phyloP scores from a whole-genome alignment of 1,284 basidiomycete genomes.

The Lignosus rhinocerotis region DNA sequence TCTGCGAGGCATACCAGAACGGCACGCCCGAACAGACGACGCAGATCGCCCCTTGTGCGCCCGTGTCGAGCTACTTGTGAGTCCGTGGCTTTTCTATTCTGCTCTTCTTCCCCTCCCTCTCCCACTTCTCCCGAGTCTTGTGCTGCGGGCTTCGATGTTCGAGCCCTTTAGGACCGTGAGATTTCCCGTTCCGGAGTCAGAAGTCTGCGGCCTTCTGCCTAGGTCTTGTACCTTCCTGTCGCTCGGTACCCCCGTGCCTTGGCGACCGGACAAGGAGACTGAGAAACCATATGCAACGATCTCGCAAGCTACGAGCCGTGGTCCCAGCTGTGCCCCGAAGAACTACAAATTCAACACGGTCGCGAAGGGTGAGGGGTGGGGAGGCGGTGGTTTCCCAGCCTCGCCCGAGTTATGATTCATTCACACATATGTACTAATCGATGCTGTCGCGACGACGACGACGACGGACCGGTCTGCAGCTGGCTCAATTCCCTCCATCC shows the following conservation, averaged over 20 bases:
- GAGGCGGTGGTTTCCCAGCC: too few species aligned
- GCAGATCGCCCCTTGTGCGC: slow-evolving; percentile 56
- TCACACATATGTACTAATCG: not conserved
- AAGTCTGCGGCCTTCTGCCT: not conserved
- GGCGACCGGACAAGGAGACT: not conserved
- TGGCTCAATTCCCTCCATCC: slow-evolving; percentile 33
- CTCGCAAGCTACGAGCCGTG: not conserved
- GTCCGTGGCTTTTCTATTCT: slow-evolving; percentile 23
- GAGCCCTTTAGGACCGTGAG: not conserved
- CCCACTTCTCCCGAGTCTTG: not conserved
- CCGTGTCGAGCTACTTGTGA: slow-evolving; percentile 65
- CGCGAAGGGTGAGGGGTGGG: not conserved
- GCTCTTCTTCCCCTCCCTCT: not conserved
- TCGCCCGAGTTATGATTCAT: too few species aligned
- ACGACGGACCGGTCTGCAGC: slow-evolving; percentile 14
- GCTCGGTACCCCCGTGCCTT: not conserved
- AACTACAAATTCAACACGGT: not conserved
- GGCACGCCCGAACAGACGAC: slow-evolving; percentile 52
- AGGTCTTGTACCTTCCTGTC: not conserved
- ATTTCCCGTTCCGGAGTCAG: not conserved
- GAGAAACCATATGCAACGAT: not conserved
- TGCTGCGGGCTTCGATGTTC: not conserved
- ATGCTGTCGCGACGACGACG: not conserved
- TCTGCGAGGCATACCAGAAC: slow-evolving; percentile 57
- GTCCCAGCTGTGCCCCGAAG: not conserved